phyloP scores from a whole-genome alignment of 257 asterid genomes.

The Lycium barbarum region DNA sequence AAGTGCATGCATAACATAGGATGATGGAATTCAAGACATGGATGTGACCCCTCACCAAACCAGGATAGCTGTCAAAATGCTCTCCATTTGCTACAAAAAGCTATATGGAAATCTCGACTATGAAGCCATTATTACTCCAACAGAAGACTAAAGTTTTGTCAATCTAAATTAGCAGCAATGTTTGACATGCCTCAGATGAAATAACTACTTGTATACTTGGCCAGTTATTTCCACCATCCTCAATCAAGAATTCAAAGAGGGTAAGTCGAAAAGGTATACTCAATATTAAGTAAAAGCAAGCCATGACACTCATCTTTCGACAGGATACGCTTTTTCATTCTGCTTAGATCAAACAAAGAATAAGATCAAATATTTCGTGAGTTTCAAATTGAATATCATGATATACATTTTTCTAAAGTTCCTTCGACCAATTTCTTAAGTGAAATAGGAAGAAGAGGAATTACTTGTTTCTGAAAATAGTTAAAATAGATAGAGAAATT shows the following conservation, averaged over 20 bases:
- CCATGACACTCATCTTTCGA: background rate
- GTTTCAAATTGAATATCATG: background rate
- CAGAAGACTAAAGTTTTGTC: background rate
- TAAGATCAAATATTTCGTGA: background rate
- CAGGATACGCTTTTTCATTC: background rate
- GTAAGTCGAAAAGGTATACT: background rate
- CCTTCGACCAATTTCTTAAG: background rate
- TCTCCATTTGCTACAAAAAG: background rate
- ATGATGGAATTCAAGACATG: background rate
- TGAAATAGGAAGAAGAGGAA: background rate
- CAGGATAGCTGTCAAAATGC: background rate
- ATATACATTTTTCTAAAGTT: background rate
- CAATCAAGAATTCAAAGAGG: constrained; percentile 22
- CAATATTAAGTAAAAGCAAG: constrained; percentile 19
- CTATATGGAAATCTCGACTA: background rate
- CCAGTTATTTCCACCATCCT: constrained; percentile 11
- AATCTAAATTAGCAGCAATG: constrained; percentile 18
- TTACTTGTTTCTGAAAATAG: background rate
- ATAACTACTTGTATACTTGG: background rate
- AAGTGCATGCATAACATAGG: constrained; percentile 1
- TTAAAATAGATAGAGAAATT: background rate
- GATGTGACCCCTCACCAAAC: constrained; percentile 29
- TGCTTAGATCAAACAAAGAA: background rate
- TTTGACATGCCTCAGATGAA: constrained; percentile 8
- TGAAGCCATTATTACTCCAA: constrained; percentile 5